These are phyloP conservation scores for Talaromyces trachyspermus DNA, from an alignment of 495 filamentous ascomycete species.

Conservation along the genomic window DNA sequence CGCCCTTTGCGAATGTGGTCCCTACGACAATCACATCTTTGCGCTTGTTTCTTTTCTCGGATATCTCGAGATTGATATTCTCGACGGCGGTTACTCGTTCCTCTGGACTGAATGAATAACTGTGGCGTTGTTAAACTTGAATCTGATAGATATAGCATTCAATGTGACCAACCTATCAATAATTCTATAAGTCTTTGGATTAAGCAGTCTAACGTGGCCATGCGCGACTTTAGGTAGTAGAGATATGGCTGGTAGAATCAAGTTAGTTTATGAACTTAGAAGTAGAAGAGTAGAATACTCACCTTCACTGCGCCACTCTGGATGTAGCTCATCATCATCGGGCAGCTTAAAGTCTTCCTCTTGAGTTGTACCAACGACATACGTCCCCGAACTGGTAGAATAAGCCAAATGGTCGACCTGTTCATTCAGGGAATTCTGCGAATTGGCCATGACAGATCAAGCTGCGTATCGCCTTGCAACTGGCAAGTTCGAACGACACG, in stretches of 20 bases:
- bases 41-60: slow-evolving; percentile 80
- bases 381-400: slow-evolving; percentile 64
- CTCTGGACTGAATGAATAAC: slow-evolving; percentile 52
- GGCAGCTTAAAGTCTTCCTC: slow-evolving; percentile 68
- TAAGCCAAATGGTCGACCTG: slow-evolving; percentile 70
- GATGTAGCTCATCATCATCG: slow-evolving; percentile 74
- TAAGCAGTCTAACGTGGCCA: slow-evolving; percentile 65
- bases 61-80: slow-evolving; percentile 78
- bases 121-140: slow-evolving; percentile 12
- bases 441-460: slow-evolving; percentile 63
- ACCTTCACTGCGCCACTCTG: slow-evolving; percentile 71
- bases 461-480: slow-evolving; percentile 54
- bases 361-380: slow-evolving; percentile 65
- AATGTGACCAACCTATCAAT: slow-evolving; percentile 61
- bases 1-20: slow-evolving; percentile 73
- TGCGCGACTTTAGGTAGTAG: slow-evolving; percentile 63
- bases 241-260: slow-evolving; percentile 27
- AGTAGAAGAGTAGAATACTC: neutral
- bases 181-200: slow-evolving; percentile 64
- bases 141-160: neutral
- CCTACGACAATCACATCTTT: slow-evolving; percentile 76
- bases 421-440: slow-evolving; percentile 59
- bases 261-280: neutral
- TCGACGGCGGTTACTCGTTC: slow-evolving; percentile 76
- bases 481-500: slow-evolving; percentile 60